A percentile compares a stretch with the other conserved stretches of the same genome.
These are phyloP conservation scores for Leccinum pachyderme DNA, from an alignment of 1,284 basidiomycete species.

Conservation along the genomic window DNA sequence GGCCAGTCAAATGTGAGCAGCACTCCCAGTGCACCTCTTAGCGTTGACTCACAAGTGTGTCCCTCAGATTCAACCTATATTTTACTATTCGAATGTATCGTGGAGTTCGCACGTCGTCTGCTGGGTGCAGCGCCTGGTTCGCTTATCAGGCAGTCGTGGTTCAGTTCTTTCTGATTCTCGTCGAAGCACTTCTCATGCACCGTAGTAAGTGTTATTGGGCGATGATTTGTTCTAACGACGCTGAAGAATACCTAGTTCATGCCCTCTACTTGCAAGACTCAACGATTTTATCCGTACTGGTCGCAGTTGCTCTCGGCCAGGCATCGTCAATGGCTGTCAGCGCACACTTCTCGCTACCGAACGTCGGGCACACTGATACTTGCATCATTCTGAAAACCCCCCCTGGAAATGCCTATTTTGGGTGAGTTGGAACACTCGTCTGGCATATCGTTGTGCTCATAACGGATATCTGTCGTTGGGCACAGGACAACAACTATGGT, in stretches of 20 bases:
- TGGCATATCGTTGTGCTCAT: not conserved
- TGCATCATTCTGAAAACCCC: constrained; percentile 17
- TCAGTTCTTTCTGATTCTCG: constrained; percentile 6
- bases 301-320: constrained; percentile 11
- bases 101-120: constrained; percentile 3
- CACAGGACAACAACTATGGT: constrained; percentile 20
- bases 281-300: constrained; percentile 6
- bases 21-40: not conserved
- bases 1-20: constrained; percentile 19
- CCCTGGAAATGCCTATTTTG: constrained; percentile 18
- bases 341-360: constrained; percentile 10
- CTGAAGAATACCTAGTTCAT: constrained; percentile 9
- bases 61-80: constrained; percentile 14
- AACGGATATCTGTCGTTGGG: not conserved
- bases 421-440: constrained; percentile 6
- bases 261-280: constrained; percentile 9
- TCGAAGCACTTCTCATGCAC: constrained; percentile 16
- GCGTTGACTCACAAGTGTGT: not conserved
- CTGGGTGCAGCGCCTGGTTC: constrained; percentile 14
- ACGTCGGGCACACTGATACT: constrained; percentile 13
- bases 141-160: constrained; percentile 12
- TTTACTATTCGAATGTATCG: constrained; percentile 15
- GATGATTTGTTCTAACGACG: not conserved
- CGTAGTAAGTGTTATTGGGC: constrained; percentile 6
- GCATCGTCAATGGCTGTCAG: constrained; percentile 21